Base-by-base conservation (phyloP, 805 yeast genomes). In the Yamadazyma endophytica region DNA sequence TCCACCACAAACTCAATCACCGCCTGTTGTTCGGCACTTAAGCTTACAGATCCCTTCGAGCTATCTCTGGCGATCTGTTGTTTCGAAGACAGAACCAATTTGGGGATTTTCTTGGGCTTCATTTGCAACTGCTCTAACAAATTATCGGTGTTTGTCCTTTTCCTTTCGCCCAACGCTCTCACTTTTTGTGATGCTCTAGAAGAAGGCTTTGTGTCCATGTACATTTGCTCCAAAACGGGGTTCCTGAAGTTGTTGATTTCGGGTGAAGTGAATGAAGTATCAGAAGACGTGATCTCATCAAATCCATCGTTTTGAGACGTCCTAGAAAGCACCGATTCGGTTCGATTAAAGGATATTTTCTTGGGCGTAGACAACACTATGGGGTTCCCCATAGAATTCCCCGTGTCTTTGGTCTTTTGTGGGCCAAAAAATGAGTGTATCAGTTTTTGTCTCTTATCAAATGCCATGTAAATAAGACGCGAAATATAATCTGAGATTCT, bases 1-100 rank as follows among this genome's bases (percentile, higher is more conserved):
- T 65, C 55, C 5, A 81, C 65, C 6, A 79, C 77, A 9, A 69
- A 50, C 14, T 70, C 62, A 6, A 82, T 42, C 5, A 84, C 75
- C 13, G 47, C 43, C 5, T 41, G 21, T 50, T 75, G 82, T 35
- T 73, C 79, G 3, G 47, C 52, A 42, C 65, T 46, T 24, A 52
- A 37, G n/a, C 29, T 13, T 5, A 41, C 35, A n/a, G 19, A n/a
- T n/a, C n/a, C n/a, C n/a, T n/a, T n/a, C n/a, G n/a, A n/a, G n/a
- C n/a, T n/a, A n/a, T n/a, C n/a, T n/a, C n/a, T n/a, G n/a, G n/a
- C n/a, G n/a, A n/a, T n/a, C n/a, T n/a, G n/a, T n/a, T n/a, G n/a
- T n/a, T n/a, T n/a, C n/a, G n/a, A n/a, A n/a, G n/a, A n/a, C n/a
- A n/a, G n/a, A n/a, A n/a, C 26, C 13, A 12, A 23, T n/a, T 23